A percentile compares a stretch with the other conserved stretches of the same genome.
phyloP scores from a whole-genome alignment of 2,329 filamentous ascomycete genomes.

The Orbilia ellipsospora region DNA sequence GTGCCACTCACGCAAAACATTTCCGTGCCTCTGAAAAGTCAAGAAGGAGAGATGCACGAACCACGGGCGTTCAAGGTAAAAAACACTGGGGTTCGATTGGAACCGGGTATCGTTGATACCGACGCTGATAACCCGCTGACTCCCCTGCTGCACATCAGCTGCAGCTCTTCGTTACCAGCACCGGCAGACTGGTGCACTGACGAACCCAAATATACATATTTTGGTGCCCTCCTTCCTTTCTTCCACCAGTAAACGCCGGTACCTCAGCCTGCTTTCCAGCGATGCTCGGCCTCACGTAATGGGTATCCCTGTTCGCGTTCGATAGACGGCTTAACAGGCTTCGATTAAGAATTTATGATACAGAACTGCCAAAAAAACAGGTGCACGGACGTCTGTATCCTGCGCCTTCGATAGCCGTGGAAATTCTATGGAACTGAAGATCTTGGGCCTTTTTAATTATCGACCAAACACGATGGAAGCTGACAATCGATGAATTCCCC shows the following conservation, averaged over 20 bases:
- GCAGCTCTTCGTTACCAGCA: conserved; percentile 34
- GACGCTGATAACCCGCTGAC: background rate
- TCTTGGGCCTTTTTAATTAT: no score
- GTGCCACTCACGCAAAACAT: conserved; percentile 18
- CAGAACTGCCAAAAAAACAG: background rate
- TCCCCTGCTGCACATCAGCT: conserved; percentile 15
- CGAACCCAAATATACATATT: conserved; percentile 32
- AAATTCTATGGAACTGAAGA: background rate
- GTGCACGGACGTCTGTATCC: conserved; percentile 27
- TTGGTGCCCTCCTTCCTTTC: background rate
- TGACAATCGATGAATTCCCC: no score
- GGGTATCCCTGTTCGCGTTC: background rate
- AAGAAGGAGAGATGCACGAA: conserved; percentile 21
- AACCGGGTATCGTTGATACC: conserved; percentile 19
- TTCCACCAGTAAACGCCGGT: no score
- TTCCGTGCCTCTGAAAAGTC: conserved; percentile 21
- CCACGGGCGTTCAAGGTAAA: background rate
- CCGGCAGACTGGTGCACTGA: conserved; percentile 43
- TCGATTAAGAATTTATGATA: background rate
- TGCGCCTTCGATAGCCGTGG: background rate
- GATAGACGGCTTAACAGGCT: background rate
- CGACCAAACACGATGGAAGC: no score
- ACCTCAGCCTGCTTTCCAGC: no score
- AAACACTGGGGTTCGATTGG: conserved; percentile 20
- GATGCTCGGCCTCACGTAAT: background rate